phyloP scores from a whole-genome alignment of 108 stramenopile genomes.

The Skeletonema marinoi region DNA sequence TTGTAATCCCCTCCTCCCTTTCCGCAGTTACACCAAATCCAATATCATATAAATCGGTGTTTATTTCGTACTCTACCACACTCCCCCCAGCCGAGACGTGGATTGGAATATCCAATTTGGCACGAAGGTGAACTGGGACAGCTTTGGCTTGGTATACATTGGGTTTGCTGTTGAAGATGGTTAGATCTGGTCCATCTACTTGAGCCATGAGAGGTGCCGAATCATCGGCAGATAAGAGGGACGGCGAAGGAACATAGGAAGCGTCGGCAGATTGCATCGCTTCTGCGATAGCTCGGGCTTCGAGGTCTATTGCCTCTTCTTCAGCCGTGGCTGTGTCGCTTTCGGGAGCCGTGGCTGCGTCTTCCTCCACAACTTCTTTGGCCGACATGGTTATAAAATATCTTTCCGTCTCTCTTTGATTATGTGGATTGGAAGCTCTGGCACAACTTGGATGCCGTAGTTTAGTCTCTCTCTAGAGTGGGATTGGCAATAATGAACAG shows the following conservation, averaged over 20 bases:
- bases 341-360: slow-evolving; percentile 1
- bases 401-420: neutral
- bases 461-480: too few relatives aligned
- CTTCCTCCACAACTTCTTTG: slow-evolving; percentile 12
- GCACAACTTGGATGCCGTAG: too few relatives aligned
- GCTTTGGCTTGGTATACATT: slow-evolving; percentile 73
- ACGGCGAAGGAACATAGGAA: slow-evolving; percentile 64
- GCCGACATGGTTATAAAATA: neutral
- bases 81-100: slow-evolving; percentile 76
- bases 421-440: too few relatives aligned
- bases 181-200: slow-evolving; percentile 79
- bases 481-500: too few relatives aligned
- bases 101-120: slow-evolving; percentile 76
- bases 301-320: slow-evolving; percentile 18
- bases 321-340: neutral
- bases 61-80: slow-evolving; percentile 74
- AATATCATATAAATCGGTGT: slow-evolving; percentile 76
- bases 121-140: slow-evolving; percentile 74
- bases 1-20: slow-evolving; percentile 80
- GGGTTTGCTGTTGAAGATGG: slow-evolving; percentile 50
- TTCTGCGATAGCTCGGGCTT: slow-evolving; percentile 82
- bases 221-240: slow-evolving; percentile 59
- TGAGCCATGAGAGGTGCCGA: slow-evolving; percentile 59
- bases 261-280: slow-evolving; percentile 81
- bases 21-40: slow-evolving; percentile 84